These are phyloP conservation scores for Basidiobolus heterosporus DNA, from an alignment of 371 early-diverging fungal genomes.

Conservation along the genomic window DNA sequence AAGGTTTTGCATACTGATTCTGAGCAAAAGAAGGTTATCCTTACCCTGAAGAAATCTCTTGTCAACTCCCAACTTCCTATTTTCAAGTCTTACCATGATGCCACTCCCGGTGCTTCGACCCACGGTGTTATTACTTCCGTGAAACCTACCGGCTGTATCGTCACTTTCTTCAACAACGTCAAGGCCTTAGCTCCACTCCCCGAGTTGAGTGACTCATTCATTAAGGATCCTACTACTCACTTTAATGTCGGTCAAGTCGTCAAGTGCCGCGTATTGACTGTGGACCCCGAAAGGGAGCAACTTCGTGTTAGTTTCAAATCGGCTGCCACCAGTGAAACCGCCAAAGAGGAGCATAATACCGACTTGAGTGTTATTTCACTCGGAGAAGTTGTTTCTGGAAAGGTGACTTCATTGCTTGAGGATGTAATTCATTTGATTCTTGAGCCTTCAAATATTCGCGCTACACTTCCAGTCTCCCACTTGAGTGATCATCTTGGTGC, in stretches of 20 bases:
- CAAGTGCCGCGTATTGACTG: constrained; percentile 50
- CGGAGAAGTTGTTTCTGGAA: constrained; percentile 31
- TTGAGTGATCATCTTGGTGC: constrained; percentile 38
- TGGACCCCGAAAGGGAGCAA: constrained; percentile 28
- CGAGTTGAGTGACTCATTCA: constrained; percentile 40
- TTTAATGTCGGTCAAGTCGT: constrained; percentile 63
- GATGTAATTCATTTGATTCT: constrained; percentile 29
- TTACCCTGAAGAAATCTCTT: constrained; percentile 70
- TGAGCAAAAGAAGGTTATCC: constrained; percentile 26
- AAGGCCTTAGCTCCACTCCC: constrained; percentile 44
- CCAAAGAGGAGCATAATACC: neutral
- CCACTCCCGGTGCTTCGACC: constrained; percentile 32
- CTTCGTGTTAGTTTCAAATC: constrained; percentile 27
- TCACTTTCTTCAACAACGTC: constrained; percentile 59
- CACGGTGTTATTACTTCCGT: constrained; percentile 47
- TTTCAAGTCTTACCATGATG: constrained; percentile 33
- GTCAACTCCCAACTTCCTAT: constrained; percentile 49
- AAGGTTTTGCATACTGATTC: constrained; percentile 48
- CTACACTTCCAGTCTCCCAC: constrained; percentile 30
- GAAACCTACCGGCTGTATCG: constrained; percentile 46
- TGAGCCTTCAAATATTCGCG: constrained; percentile 28
- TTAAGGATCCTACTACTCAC: constrained; percentile 18
- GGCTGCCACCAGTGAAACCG: neutral
- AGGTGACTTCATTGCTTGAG: constrained; percentile 23
- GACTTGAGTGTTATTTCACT: constrained; percentile 15